Evolutionary conservation across 2,329 filamentous ascomycete species (phyloP).

Genomic region (Saccharata proteae): DNA sequence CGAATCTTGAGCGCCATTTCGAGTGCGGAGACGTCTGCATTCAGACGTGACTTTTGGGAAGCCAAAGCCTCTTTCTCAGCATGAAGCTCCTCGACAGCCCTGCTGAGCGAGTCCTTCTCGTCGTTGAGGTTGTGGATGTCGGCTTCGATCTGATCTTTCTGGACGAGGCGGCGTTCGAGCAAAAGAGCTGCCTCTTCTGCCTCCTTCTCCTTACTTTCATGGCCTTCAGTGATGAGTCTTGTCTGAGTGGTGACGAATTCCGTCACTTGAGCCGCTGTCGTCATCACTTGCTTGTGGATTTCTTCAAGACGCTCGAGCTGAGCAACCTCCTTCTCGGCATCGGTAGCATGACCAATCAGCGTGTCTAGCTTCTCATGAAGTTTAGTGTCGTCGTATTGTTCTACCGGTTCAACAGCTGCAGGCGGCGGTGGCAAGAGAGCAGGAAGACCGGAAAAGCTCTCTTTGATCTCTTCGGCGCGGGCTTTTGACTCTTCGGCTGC

Average conservation of each 20-base stretch:
- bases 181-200: conserved; percentile 68
- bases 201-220: conserved; percentile 66
- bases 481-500: conserved; percentile 32
- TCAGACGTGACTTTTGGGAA: conserved; percentile 66
- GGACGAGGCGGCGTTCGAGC: conserved; percentile 61
- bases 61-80: conserved; percentile 63
- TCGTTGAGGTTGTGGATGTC: conserved; percentile 34
- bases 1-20: conserved; percentile 83
- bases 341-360: conserved; percentile 50
- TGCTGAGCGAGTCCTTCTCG: conserved; percentile 32
- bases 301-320: conserved; percentile 76
- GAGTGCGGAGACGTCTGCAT: conserved; percentile 77
- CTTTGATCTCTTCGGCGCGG: conserved; percentile 30
- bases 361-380: conserved; percentile 45
- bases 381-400: conserved; percentile 43
- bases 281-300: conserved; percentile 77
- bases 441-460: conserved; percentile 28
- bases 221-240: conserved; percentile 60
- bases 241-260: conserved; percentile 70
- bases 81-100: conserved; percentile 46
- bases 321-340: conserved; percentile 55
- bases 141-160: conserved; percentile 47
- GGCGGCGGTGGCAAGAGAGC: conserved; percentile 31
- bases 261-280: conserved; percentile 72
- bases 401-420: conserved; percentile 17